Percentiles rank a stretch among this genome's conserved stretches.
Evolutionary conservation across 2,329 filamentous ascomycete genomes (phyloP).

Genomic region (Byssochlamys sp.): DNA sequence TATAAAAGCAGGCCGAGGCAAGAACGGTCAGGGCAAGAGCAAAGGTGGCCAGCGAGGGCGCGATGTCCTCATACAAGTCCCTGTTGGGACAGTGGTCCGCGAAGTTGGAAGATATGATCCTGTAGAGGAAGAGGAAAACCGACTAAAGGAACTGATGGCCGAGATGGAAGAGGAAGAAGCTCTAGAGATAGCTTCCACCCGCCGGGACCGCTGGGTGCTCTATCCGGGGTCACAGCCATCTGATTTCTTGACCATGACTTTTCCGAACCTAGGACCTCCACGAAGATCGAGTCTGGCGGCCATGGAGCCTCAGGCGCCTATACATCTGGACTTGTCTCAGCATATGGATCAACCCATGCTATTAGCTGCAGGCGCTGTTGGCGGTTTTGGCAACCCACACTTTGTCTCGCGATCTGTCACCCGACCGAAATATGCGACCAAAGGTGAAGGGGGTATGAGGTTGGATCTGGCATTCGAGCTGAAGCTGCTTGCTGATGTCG

Average conservation of each 20-base stretch:
- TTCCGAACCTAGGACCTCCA: slow-evolving; percentile 48
- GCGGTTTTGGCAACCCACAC: slow-evolving; percentile 86
- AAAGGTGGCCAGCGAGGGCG: slow-evolving; percentile 65
- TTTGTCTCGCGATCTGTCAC: slow-evolving; percentile 69
- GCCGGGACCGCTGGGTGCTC: slow-evolving; percentile 69
- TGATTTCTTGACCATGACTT: slow-evolving; percentile 52
- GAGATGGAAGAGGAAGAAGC: slow-evolving; percentile 33
- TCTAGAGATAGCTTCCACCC: slow-evolving; percentile 32
- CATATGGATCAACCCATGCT: slow-evolving; percentile 77
- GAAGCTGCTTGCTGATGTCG: slow-evolving; percentile 89
- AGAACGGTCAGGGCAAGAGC: slow-evolving; percentile 39
- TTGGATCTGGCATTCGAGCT: slow-evolving; percentile 79
- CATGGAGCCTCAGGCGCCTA: slow-evolving; percentile 61
- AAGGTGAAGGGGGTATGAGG: slow-evolving; percentile 68
- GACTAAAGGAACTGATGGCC: slow-evolving; percentile 10
- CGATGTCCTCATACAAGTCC: slow-evolving; percentile 79
- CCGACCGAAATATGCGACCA: slow-evolving; percentile 78
- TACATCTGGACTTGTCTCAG: slow-evolving; percentile 62
- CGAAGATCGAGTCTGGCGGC: slow-evolving; percentile 50
- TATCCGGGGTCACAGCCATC: slow-evolving; percentile 72
- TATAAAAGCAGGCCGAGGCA: slow-evolving; percentile 36
- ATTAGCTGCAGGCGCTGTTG: slow-evolving; percentile 75
- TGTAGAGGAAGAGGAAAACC: slow-evolving; percentile 53
- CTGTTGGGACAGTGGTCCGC: slow-evolving; percentile 80
- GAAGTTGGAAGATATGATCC: slow-evolving; percentile 75